Percentiles rank a stretch among this genome's conserved stretches.
These are phyloP conservation scores for Colletotrichum acutatum DNA, from an alignment of 2,329 filamentous ascomycete species.

Conservation along the genomic window DNA sequence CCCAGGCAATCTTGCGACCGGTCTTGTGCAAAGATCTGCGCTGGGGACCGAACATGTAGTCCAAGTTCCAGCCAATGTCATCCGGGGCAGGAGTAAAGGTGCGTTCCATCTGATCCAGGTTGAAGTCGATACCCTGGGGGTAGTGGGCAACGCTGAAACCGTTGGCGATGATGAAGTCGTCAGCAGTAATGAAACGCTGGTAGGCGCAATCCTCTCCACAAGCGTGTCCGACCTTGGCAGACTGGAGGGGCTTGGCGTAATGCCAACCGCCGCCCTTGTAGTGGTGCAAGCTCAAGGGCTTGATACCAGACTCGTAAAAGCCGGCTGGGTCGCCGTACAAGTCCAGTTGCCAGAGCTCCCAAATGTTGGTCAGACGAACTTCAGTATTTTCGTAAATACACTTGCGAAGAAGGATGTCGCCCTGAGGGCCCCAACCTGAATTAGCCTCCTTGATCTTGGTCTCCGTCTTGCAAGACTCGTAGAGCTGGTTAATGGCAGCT, in stretches of 20 bases:
- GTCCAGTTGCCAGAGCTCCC: constrained; percentile 71
- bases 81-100: constrained; percentile 62
- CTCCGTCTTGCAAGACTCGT: constrained; percentile 57
- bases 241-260: constrained; percentile 62
- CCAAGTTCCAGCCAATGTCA: constrained; percentile 61
- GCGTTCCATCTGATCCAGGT: constrained; percentile 61
- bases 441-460: constrained; percentile 65
- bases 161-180: constrained; percentile 66
- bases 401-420: constrained; percentile 70
- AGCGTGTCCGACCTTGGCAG: constrained; percentile 66
- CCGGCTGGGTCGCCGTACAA: constrained; percentile 69
- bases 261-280: constrained; percentile 72
- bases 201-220: constrained; percentile 71
- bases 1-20: constrained; percentile 64
- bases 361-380: constrained; percentile 65
- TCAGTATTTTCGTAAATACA: constrained; percentile 73
- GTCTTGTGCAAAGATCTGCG: constrained; percentile 58
- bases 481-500: constrained; percentile 56
- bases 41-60: constrained; percentile 63
- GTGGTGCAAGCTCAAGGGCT: constrained; percentile 71
- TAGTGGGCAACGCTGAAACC: constrained; percentile 71
- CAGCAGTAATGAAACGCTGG: constrained; percentile 65
- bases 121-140: constrained; percentile 60
- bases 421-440: constrained; percentile 69
- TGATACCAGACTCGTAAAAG: constrained; percentile 71